A percentile compares a stretch with the other conserved stretches of the same genome.
Conservation (phyloP, 2,329 filamentous ascomycete species). For the Trematosphaeria pertusa region DNA sequence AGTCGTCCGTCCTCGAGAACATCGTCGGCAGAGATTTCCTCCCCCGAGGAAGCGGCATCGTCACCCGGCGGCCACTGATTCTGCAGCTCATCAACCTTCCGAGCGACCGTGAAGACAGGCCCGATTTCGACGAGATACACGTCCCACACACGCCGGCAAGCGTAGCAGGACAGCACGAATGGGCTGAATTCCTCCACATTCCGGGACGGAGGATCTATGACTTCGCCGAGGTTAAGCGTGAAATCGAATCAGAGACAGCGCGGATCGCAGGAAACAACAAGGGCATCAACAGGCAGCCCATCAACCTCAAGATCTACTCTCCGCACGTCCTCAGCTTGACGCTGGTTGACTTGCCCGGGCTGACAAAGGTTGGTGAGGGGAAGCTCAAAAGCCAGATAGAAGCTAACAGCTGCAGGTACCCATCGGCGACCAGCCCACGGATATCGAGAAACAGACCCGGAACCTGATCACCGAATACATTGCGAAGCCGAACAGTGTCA, state of each 20-base stretch:
- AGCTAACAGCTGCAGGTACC: constrained; percentile 69
- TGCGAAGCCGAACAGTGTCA: constrained; percentile 97
- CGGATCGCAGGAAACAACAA: constrained; percentile 97
- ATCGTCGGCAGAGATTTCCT: constrained; percentile 98
- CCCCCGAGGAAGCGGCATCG: constrained; percentile 94
- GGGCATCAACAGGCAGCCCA: constrained; percentile 95
- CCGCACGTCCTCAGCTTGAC: constrained; percentile 96
- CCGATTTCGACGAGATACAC: constrained; percentile 68
- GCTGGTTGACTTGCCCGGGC: constrained; percentile 90
- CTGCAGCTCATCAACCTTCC: constrained; percentile 98
- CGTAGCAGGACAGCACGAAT: constrained; percentile 72
- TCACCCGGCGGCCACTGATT: constrained; percentile 91
- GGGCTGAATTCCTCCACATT: constrained; percentile 97
- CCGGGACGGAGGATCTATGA: constrained; percentile 88
- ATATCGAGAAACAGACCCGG: constrained; percentile 98
- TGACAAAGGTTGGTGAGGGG: constrained; percentile 78
- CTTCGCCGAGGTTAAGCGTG: constrained; percentile 90
- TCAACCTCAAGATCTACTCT: constrained; percentile 98
- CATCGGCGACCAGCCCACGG: constrained; percentile 94
- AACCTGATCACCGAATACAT: constrained; percentile 98
- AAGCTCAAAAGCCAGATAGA: constrained; percentile 11
- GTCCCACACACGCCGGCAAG: constrained; percentile 80
- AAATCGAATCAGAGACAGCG: constrained; percentile 96
- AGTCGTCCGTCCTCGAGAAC: constrained; percentile 98
- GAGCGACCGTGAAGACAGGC: constrained; percentile 71